Evolutionary conservation across 345 rosid genomes (phyloP).

Genomic region (Physaria fendleri): DNA sequence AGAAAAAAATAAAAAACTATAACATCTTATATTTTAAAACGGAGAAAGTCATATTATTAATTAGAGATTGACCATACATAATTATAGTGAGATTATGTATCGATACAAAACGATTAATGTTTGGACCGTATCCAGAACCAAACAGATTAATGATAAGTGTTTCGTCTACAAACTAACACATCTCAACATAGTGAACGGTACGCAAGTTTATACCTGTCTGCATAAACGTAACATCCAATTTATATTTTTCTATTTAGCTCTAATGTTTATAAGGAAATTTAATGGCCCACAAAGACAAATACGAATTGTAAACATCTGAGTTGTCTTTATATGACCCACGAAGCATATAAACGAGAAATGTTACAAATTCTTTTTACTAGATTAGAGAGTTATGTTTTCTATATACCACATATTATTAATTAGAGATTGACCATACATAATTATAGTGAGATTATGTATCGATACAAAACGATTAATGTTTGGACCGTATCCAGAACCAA

Average conservation of each 20-base stretch:
- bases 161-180: neutral
- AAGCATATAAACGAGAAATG: conserved; percentile 8
- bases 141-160: conserved; percentile 10
- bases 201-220: neutral
- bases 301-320: conserved; percentile 14
- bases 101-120: neutral
- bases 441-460: neutral
- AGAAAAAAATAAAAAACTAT: too few species aligned
- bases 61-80: neutral
- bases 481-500: neutral
- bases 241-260: neutral
- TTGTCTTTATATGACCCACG: conserved; percentile 27
- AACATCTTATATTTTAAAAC: too few species aligned
- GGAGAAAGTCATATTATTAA: too few species aligned
- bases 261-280: conserved; percentile 11
- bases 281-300: conserved; percentile 27
- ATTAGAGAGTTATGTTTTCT: neutral
- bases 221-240: neutral
- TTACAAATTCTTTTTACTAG: conserved; percentile 18
- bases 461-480: neutral
- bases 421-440: neutral
- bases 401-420: too few species aligned
- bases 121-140: neutral
- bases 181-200: conserved; percentile 20
- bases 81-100: neutral